These are phyloP conservation scores for Nannizzia gypsea DNA, from an alignment of 2,329 filamentous ascomycete species.

Conservation along the genomic window DNA sequence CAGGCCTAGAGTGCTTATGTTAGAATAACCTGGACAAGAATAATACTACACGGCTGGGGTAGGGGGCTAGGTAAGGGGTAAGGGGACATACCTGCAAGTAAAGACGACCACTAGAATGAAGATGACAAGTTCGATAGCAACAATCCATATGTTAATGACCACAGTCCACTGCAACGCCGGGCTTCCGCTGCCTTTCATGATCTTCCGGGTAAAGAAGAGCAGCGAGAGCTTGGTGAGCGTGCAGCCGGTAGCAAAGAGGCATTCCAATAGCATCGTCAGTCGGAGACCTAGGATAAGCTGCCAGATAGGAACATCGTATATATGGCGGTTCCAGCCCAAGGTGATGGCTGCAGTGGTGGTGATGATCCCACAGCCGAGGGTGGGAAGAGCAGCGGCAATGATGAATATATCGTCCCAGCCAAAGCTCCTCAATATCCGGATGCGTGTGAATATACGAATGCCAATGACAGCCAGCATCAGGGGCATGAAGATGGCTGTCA, in stretches of 20 bases:
- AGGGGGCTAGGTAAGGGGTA: not conserved
- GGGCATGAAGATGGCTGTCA: not conserved
- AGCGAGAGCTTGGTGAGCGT: not conserved
- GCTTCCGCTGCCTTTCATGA: not conserved
- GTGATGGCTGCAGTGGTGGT: not conserved
- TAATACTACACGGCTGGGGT: too few relatives aligned
- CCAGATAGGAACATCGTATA: not conserved
- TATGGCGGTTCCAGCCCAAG: not conserved
- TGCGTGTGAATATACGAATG: not conserved
- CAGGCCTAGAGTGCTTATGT: not conserved
- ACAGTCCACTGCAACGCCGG: not conserved
- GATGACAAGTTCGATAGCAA: not conserved
- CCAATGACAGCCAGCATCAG: not conserved
- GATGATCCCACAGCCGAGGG: not conserved
- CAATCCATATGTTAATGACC: not conserved
- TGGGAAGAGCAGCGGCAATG: not conserved
- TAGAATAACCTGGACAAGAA: not conserved
- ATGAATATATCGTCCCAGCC: not conserved
- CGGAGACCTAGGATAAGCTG: not conserved
- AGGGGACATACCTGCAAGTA: not conserved
- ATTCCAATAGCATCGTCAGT: not conserved
- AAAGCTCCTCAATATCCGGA: not conserved
- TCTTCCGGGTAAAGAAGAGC: not conserved
- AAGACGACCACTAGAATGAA: not conserved
- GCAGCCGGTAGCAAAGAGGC: not conserved